Percentiles rank a stretch among this genome's conserved stretches.
These are phyloP conservation scores for Helminthosporium solani DNA, from an alignment of 2,329 filamentous ascomycete species.

Conservation along the genomic window DNA sequence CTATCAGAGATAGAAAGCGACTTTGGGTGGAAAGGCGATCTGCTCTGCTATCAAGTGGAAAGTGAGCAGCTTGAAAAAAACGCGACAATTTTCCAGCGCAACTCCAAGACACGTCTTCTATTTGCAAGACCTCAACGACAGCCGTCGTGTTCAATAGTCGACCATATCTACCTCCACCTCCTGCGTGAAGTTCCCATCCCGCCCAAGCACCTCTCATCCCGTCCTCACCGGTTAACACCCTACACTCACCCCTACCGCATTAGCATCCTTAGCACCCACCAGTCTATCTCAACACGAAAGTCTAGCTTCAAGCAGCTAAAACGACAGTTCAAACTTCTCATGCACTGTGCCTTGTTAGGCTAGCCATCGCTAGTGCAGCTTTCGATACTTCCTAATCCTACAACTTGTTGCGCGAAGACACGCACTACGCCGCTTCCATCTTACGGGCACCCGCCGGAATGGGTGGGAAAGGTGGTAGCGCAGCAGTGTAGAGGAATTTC, in stretches of 20 bases:
- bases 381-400: slow-evolving; percentile 7
- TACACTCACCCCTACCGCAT: background rate
- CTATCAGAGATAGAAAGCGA: too few relatives aligned
- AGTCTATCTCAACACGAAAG: slow-evolving; percentile 1
- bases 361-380: slow-evolving; percentile 5
- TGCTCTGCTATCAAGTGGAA: too few relatives aligned
- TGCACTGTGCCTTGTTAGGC: slow-evolving; percentile 3
- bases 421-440: background rate
- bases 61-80: too few relatives aligned
- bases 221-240: slow-evolving; percentile 1
- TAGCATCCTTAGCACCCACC: background rate
- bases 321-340: background rate
- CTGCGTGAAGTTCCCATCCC: background rate
- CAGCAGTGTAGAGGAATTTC: background rate
- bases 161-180: too few relatives aligned
- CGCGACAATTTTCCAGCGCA: too few relatives aligned
- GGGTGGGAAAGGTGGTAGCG: background rate
- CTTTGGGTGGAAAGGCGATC: too few relatives aligned
- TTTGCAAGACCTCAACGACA: too few relatives aligned
- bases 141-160: too few relatives aligned
- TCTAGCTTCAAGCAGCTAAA: slow-evolving; percentile 1
- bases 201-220: background rate
- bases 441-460: background rate
- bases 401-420: background rate
- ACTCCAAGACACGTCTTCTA: too few relatives aligned